Base-by-base conservation (phyloP, 768 basidiomycete genomes). In the Rhodotorula toruloides region DNA sequence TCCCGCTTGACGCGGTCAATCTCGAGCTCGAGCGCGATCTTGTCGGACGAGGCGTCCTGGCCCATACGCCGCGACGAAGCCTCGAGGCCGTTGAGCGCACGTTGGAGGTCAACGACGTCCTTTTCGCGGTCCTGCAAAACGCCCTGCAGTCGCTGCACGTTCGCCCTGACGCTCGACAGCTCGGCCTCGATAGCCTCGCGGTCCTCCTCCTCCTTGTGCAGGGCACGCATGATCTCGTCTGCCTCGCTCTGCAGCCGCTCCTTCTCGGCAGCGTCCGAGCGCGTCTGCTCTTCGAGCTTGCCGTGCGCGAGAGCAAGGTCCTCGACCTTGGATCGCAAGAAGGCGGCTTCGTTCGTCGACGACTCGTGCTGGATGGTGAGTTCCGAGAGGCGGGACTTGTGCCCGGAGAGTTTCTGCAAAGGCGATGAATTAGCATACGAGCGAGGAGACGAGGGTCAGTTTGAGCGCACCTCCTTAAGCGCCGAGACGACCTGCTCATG, bases 1-100 rank as follows among this genome's bases (percentile, higher is more conserved):
- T 99, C 94, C 36, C 92, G 83, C 76, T 87, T 87, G 54, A 92
- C 79, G 4, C 91, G 80, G 68, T 97, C 94, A 1, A 89, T 81
- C 77, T 99, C 93, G 27, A 97, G 83, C 76, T 96, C 90, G 39
- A 97, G 79, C 0, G 89, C 89, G 79, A 91, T 90, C 49, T 85
- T 82, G 31, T 91, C 87, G 5, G 86, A 87, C 0, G 87, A 87
- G 73, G 88, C 88, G 19, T 86, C 85, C 78, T 94, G 90, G 29
- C 93, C 93, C 0, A 87, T 82, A 63, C 85, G 82, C 78, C 87
- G 86, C 31, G 86, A 85, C 76, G 92, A 90, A 36, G 81, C 80
- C 74, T 96, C 91, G 53, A 89, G 77, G 2, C 80, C 77, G 68
- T 84, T 83, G n/a, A 96, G 79, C 0, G 86, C 86, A 12, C 77